These are phyloP conservation scores for Termitomyces bulborhizus DNA, from an alignment of 768 basidiomycete species.

Conservation along the genomic window DNA sequence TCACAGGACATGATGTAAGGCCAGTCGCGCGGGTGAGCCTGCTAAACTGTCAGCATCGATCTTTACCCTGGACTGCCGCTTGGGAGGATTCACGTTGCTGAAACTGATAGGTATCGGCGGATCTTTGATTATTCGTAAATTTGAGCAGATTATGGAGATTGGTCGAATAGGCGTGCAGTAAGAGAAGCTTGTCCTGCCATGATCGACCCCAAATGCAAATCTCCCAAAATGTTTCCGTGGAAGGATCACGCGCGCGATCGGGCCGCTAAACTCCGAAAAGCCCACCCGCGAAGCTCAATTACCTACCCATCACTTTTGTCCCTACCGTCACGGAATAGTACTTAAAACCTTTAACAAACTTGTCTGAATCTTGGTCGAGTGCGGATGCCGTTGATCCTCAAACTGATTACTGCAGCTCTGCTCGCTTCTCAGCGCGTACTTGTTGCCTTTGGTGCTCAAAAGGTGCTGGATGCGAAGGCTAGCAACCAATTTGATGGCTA, in stretches of 20 bases:
- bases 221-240: background rate
- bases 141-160: background rate
- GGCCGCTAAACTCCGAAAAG: background rate
- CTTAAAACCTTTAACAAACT: too few relatives aligned
- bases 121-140: background rate
- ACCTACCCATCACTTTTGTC: too few relatives aligned
- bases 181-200: too few relatives aligned
- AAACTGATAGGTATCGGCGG: background rate
- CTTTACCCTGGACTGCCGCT: background rate
- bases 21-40: background rate
- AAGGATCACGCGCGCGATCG: background rate
- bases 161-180: background rate
- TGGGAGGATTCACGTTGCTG: background rate
- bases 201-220: too few relatives aligned
- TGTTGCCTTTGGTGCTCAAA: slow-evolving; percentile 5
- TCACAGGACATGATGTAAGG: slow-evolving; percentile 25
- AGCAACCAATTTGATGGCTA: background rate
- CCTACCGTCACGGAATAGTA: too few relatives aligned
- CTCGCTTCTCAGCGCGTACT: background rate
- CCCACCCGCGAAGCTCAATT: background rate
- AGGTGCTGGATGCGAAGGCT: background rate
- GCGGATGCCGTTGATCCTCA: background rate
- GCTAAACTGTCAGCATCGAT: background rate
- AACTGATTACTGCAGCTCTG: background rate
- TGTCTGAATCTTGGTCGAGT: background rate